These are phyloP conservation scores for Neurospora sp. DNA, from an alignment of 495 filamentous ascomycete species.

Conservation along the genomic window DNA sequence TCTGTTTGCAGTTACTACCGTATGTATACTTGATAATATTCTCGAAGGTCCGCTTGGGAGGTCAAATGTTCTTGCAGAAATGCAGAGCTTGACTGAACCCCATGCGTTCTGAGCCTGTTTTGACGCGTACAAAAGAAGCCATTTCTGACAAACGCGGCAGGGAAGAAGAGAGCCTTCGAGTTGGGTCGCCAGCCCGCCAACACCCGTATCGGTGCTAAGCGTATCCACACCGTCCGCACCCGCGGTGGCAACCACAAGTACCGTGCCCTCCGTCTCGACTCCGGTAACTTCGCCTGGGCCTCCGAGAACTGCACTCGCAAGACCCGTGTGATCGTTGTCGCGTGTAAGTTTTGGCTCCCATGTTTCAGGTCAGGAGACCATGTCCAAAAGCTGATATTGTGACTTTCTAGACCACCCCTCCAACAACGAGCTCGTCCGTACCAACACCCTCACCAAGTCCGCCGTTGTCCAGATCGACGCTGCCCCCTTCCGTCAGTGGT, in stretches of 20 bases:
- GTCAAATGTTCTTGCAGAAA: slow-evolving; percentile 8
- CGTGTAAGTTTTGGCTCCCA: slow-evolving; percentile 35
- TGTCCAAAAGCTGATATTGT: slow-evolving; percentile 3
- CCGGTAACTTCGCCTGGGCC: slow-evolving; percentile 98
- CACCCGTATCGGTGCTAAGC: slow-evolving; percentile 97
- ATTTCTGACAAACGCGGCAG: slow-evolving; percentile 32
- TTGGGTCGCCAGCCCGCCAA: slow-evolving; percentile 97
- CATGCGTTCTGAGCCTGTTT: slow-evolving; percentile 54
- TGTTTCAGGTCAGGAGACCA: background rate
- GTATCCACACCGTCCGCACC: slow-evolving; percentile 96
- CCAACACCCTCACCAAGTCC: slow-evolving; percentile 98
- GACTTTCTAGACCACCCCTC: slow-evolving; percentile 64
- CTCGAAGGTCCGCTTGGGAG: slow-evolving; percentile 47
- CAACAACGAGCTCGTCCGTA: slow-evolving; percentile 99
- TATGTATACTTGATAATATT: slow-evolving; percentile 19
- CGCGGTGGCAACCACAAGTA: slow-evolving; percentile 99
- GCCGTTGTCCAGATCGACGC: slow-evolving; percentile 98
- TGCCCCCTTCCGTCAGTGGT: slow-evolving; percentile 98
- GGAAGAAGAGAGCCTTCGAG: slow-evolving; percentile 94
- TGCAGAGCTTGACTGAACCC: slow-evolving; percentile 6
- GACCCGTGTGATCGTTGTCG: slow-evolving; percentile 94
- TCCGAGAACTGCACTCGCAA: slow-evolving; percentile 96
- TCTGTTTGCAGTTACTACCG: slow-evolving; percentile 24
- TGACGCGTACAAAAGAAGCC: slow-evolving; percentile 23
- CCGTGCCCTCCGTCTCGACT: slow-evolving; percentile 97